Base-by-base conservation (phyloP, 1,284 basidiomycete species). In the Microbotryum lychnidis-dioicae region DNA sequence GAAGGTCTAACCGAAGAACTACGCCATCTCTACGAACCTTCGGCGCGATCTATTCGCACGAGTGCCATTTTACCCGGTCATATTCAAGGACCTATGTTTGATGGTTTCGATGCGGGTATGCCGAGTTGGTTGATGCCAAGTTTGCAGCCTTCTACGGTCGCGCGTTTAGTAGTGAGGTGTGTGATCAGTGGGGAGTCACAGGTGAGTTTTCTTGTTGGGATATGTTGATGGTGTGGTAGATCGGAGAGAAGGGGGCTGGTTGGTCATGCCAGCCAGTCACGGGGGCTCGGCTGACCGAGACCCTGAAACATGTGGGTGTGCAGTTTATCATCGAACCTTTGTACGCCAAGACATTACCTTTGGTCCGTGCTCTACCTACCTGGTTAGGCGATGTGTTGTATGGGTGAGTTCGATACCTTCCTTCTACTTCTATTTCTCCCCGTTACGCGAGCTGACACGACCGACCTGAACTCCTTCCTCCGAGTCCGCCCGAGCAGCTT, bases 1-100 rank as follows among this genome's bases (percentile, higher is more conserved):
- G 86, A 89, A 68, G 86, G 86, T 8, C 79, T 96, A 56, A 82
- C 89, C 47, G 86, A 85, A 69, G 91, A 96, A 73, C 82, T 96
- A 20, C 86, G 92, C 71, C 83, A 85, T 56, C 76, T 81, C 83
- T 87, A 70, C 37, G 72, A 7, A 12, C 58, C 61, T 25, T 5
- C 50, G 1, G 58, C 61, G 3, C 57, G 55, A 31, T 37, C 44
- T 2, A 37, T 67, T 29, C 56, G 63, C 3, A 67, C 66, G 23
- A 61, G 58, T 16, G 42, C 63, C 16, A 10, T 67, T 44, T 55
- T 48, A 50, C 57, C 60, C 3, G 60, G 58, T 7, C 60, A 66
- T 48, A 51, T 62, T 47, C 69, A 56, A 57, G 54, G 10, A 14
- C 47, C 56, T 50, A 50, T 62, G 47, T 49, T 67, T 42, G 52